Percentiles rank a stretch among this genome's conserved stretches.
phyloP scores from a whole-genome alignment of 2,329 filamentous ascomycete species.

The Metarhizium album region DNA sequence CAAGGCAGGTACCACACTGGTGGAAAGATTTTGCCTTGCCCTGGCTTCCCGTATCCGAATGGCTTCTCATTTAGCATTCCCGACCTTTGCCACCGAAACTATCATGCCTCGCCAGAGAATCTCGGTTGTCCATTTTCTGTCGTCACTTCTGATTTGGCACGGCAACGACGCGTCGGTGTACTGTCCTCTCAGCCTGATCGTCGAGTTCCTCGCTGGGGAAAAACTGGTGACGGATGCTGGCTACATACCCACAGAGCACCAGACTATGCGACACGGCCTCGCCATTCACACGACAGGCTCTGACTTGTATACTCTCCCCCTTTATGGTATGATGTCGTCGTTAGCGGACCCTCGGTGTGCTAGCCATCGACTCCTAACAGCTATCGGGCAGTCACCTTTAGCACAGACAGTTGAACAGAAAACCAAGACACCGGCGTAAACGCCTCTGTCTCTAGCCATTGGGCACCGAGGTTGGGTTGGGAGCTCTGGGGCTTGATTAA shows the following conservation, averaged over 20 bases:
- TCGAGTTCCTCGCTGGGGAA: not conserved
- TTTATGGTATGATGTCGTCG: not conserved
- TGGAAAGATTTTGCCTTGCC: no score
- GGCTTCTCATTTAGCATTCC: not conserved
- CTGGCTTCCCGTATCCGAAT: not conserved
- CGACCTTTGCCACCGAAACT: not conserved
- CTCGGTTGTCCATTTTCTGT: not conserved
- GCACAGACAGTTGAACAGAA: not conserved
- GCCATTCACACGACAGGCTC: not conserved
- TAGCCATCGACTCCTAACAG: not conserved
- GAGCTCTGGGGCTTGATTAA: slow-evolving; percentile 4
- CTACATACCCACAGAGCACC: not conserved
- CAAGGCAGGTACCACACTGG: no score
- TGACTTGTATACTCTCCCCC: not conserved
- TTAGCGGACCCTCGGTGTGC: not conserved
- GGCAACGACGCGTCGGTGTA: not conserved
- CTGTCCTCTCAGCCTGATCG: not conserved
- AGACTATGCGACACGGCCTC: not conserved
- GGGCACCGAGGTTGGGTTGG: no score
- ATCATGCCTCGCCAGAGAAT: not conserved
- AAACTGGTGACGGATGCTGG: not conserved
- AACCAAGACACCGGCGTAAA: not conserved
- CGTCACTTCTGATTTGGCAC: not conserved
- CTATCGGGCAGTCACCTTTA: not conserved
- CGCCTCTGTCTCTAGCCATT: not conserved